phyloP scores from a whole-genome alignment of 345 rosid genomes.

The Eucalyptus regnans region DNA sequence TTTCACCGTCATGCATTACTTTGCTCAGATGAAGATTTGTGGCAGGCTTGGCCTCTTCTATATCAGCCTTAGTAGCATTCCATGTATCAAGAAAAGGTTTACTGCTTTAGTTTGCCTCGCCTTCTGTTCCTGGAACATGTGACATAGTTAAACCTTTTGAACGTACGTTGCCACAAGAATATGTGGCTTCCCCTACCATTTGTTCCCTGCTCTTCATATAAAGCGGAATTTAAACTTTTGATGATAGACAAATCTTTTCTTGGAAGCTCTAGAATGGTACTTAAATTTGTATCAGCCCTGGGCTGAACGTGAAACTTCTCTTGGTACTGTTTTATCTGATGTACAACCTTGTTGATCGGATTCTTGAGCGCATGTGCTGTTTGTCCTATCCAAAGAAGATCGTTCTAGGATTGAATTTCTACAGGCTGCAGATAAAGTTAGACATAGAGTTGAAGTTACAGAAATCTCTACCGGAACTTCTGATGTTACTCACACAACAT shows the following conservation, averaged over 20 bases:
- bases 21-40: no score
- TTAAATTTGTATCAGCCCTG: background rate
- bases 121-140: constrained; percentile 4
- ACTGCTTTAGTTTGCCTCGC: constrained; percentile 5
- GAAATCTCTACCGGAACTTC: background rate
- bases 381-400: background rate
- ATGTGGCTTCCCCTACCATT: background rate
- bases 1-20: no score
- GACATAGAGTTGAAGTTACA: background rate
- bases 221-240: constrained; percentile 1
- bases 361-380: background rate
- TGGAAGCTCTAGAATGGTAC: background rate
- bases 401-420: background rate
- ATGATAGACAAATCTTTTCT: constrained; percentile 4
- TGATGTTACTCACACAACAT: background rate
- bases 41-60: no score
- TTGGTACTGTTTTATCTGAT: background rate
- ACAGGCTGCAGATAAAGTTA: background rate
- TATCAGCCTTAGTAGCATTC: rapidly evolving
- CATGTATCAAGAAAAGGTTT: constrained; percentile 1
- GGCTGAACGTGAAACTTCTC: background rate
- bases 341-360: background rate
- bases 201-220: background rate
- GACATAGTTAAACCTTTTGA: background rate
- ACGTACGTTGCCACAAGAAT: background rate